Percentiles rank a stretch among this genome's conserved stretches.
These are phyloP conservation scores for Paecilomyces fulvus DNA, from an alignment of 2,329 filamentous ascomycete genomes.

Conservation along the genomic window DNA sequence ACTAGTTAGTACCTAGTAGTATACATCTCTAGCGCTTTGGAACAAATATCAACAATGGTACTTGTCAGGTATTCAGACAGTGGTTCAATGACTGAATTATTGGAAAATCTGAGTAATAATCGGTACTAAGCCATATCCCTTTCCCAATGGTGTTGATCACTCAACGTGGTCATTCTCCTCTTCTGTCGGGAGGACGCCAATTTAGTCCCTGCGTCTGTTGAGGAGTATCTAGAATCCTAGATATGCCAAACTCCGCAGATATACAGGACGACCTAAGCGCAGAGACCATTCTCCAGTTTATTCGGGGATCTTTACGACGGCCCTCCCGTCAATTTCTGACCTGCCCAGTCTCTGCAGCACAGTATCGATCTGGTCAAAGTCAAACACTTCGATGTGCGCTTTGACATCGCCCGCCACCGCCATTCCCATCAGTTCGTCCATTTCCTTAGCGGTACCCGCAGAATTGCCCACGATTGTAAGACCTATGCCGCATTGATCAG, in stretches of 20 bases:
- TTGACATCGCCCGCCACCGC: conserved; percentile 35
- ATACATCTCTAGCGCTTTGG: not conserved
- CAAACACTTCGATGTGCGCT: conserved; percentile 28
- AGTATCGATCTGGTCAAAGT: conserved; percentile 25
- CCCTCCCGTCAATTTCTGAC: conserved; percentile 30
- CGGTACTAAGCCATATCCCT: not conserved
- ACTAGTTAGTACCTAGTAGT: not conserved
- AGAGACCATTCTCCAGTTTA: conserved; percentile 1
- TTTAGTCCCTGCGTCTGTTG: no score
- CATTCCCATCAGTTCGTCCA: conserved; percentile 39
- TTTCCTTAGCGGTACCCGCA: conserved; percentile 36
- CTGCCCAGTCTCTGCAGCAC: conserved; percentile 26
- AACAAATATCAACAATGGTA: not conserved
- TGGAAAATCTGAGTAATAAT: not conserved
- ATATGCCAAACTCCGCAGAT: not conserved
- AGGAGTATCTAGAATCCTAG: not conserved
- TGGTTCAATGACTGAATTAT: not conserved
- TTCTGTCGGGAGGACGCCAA: not conserved
- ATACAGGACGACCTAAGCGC: not conserved
- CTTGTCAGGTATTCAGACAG: not conserved
- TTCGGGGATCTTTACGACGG: conserved; percentile 26
- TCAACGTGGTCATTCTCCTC: not conserved
- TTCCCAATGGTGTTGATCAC: not conserved
- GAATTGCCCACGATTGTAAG: conserved; percentile 40
- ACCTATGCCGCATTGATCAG: conserved; percentile 14